Percentiles rank a stretch among this genome's conserved stretches.
phyloP scores from a whole-genome alignment of 2,329 filamentous ascomycete species.

The Exophiala sp. region DNA sequence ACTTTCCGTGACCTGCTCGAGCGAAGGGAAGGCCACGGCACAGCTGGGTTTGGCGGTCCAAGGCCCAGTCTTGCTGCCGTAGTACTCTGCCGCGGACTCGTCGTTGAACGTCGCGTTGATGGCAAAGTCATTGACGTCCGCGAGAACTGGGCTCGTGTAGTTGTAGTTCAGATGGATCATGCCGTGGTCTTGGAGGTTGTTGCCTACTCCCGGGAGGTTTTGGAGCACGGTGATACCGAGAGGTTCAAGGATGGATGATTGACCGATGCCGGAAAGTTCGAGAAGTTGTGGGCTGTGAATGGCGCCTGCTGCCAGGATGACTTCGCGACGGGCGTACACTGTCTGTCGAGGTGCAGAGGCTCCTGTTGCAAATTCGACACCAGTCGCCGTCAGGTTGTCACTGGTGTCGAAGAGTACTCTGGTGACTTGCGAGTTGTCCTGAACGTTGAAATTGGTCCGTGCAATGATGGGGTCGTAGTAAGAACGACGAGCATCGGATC shows the following conservation, averaged over 20 bases:
- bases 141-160: conserved; percentile 4
- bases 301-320: conserved; percentile 44
- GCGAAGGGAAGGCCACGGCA: conserved; percentile 30
- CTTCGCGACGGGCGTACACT: conserved; percentile 37
- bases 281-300: conserved; percentile 46
- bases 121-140: not conserved
- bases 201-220: conserved; percentile 50
- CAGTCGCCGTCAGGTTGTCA: not conserved
- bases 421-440: conserved; percentile 33
- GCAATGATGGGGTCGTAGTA: conserved; percentile 37
- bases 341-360: not conserved
- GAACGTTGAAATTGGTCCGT: conserved; percentile 37
- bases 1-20: conserved; percentile 27
- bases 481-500: conserved; percentile 39
- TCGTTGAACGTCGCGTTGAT: not conserved
- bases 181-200: conserved; percentile 33
- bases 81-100: not conserved
- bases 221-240: conserved; percentile 41
- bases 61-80: conserved; percentile 21
- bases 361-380: not conserved
- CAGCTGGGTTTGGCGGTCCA: conserved; percentile 31
- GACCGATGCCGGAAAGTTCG: conserved; percentile 50
- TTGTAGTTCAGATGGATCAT: conserved; percentile 21
- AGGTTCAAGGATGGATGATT: conserved; percentile 34
- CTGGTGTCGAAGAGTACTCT: conserved; percentile 31